phyloP scores from a whole-genome alignment of 2,329 filamentous ascomycete species.

The Sporothrix euskadiensis region DNA sequence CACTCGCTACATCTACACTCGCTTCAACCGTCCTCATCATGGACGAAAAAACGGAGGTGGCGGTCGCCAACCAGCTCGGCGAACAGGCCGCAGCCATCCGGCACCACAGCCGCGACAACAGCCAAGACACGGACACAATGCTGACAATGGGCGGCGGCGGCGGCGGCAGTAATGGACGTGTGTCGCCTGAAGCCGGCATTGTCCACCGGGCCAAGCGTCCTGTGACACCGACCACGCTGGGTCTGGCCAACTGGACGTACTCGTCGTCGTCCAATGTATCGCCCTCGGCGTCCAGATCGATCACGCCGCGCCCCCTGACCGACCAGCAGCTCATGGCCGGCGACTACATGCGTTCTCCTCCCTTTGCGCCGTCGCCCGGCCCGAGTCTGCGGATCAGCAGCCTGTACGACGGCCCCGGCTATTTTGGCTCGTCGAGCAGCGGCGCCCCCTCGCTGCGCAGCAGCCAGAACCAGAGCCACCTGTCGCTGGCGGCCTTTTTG shows the following conservation, averaged over 20 bases:
- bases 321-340: conserved; percentile 29
- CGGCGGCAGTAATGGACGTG: too few relatives aligned
- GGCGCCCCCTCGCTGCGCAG: conserved; percentile 30
- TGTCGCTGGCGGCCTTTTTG: conserved; percentile 46
- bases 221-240: conserved; percentile 30
- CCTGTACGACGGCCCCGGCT: conserved; percentile 30
- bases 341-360: conserved; percentile 27
- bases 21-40: neutral
- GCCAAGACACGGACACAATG: neutral
- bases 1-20: neutral
- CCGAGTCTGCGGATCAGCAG: conserved; percentile 29
- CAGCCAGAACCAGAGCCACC: conserved; percentile 45
- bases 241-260: conserved; percentile 24
- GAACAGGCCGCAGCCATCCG: conserved; percentile 9
- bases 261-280: conserved; percentile 1
- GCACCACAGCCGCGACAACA: conserved; percentile 27
- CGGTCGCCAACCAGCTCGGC: conserved; percentile 22
- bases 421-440: conserved; percentile 27
- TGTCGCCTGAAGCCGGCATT: neutral
- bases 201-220: conserved; percentile 23
- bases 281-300: conserved; percentile 7
- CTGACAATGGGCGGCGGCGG: neutral
- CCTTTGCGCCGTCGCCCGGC: conserved; percentile 30
- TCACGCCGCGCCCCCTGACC: conserved; percentile 25
- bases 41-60: conserved; percentile 25